These are phyloP conservation scores for Aureobasidium leucospermi DNA, from an alignment of 2,329 filamentous ascomycete species.

Conservation along the genomic window DNA sequence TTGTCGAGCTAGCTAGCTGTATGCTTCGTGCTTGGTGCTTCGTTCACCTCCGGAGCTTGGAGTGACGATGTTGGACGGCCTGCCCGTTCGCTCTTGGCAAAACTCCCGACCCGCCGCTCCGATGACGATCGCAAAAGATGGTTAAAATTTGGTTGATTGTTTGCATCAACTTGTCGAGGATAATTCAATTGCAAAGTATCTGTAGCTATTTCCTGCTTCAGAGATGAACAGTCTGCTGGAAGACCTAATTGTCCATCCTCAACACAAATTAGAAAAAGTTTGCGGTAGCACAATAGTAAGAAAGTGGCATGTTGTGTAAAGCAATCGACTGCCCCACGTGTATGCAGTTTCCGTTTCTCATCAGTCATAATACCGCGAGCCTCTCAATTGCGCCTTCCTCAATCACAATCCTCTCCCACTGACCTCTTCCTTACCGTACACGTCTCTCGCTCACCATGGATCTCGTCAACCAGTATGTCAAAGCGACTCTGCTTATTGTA, in stretches of 20 bases:
- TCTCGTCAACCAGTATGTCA: conserved; percentile 29
- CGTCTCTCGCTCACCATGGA: conserved; percentile 22
- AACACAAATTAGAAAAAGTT: not conserved
- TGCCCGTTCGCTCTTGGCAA: not conserved
- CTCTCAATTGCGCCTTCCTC: not conserved
- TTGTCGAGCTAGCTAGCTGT: conserved; percentile 1
- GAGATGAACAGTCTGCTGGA: not conserved
- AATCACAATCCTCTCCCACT: not conserved
- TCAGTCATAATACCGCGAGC: conserved; percentile 7
- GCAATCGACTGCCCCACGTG: conserved; percentile 10
- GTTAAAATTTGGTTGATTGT: conserved; percentile 4
- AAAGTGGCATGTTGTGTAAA: not conserved
- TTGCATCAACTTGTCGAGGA: not conserved
- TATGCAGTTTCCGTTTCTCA: not conserved
- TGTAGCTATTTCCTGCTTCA: not conserved
- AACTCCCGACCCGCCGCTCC: conserved; percentile 1
- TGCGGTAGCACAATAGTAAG: not conserved
- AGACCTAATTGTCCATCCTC: not conserved
- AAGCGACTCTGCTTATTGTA: not conserved
- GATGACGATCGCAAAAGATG: conserved; percentile 5
- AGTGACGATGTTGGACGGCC: not conserved
- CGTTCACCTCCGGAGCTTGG: not conserved
- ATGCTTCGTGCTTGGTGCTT: not conserved
- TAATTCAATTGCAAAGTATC: not conserved
- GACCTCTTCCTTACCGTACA: not conserved